phyloP scores from a whole-genome alignment of 495 filamentous ascomycete species.

The Gamarada debralockiae region DNA sequence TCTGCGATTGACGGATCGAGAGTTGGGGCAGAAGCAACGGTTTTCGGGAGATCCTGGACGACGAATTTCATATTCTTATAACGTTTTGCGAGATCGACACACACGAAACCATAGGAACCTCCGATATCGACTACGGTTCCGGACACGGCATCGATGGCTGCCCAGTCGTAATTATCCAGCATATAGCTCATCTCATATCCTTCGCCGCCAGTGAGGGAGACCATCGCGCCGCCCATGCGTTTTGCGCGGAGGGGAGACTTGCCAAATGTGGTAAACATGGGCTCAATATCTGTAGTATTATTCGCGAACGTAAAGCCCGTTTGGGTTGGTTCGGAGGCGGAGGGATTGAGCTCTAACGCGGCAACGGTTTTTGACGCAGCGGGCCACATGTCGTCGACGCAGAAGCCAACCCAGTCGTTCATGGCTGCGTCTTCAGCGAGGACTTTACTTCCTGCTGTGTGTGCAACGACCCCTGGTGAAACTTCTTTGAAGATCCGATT shows the following conservation, averaged over 20 bases:
- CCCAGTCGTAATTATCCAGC: slow-evolving; percentile 40
- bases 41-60: slow-evolving; percentile 52
- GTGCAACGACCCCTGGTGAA: slow-evolving; percentile 42
- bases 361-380: slow-evolving; percentile 27
- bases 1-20: slow-evolving; percentile 35
- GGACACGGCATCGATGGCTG: slow-evolving; percentile 32
- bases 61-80: slow-evolving; percentile 49
- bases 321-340: slow-evolving; percentile 38
- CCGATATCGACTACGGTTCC: slow-evolving; percentile 53
- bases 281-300: slow-evolving; percentile 39
- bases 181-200: slow-evolving; percentile 45
- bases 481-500: slow-evolving; percentile 54
- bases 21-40: slow-evolving; percentile 39
- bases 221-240: slow-evolving; percentile 51
- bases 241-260: slow-evolving; percentile 40
- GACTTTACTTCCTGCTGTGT: slow-evolving; percentile 44
- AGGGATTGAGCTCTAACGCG: slow-evolving; percentile 29
- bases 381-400: slow-evolving; percentile 47
- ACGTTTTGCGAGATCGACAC: slow-evolving; percentile 38
- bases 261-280: slow-evolving; percentile 47
- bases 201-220: slow-evolving; percentile 40
- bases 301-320: slow-evolving; percentile 47
- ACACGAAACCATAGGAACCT: slow-evolving; percentile 51
- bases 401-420: slow-evolving; percentile 47
- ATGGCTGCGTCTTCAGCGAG: slow-evolving; percentile 40